Base-by-base conservation (phyloP, 2,329 filamentous ascomycete genomes). In the Penicillium sp. region DNA sequence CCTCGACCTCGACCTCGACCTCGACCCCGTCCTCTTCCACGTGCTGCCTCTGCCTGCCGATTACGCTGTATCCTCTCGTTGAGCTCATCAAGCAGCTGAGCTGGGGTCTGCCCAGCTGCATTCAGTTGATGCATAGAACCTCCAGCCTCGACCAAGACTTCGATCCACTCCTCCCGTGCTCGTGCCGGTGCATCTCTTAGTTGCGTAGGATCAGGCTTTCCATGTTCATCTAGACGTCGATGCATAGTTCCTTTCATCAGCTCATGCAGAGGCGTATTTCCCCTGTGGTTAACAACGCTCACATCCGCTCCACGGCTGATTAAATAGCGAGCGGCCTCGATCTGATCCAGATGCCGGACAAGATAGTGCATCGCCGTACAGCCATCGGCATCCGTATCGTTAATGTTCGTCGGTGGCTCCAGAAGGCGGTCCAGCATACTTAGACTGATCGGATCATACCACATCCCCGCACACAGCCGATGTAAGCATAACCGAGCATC, bases 321-420 rank as follows among this genome's bases (percentile, higher is more conserved):
- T 12, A 55, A 53, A n/a, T 55, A 47, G 28, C 58, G 58, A 59
- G 30, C 53, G 50, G 58, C 30, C 8, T 50, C n/a, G 58, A 59
- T 26, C 53, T 59, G 51, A 24, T 44, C 50, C 15, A 59, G 17
- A 28, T 59, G 47, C 47, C 33, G 53, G 51, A 26, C 30, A 44
- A 59, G 53, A 12, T 17, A 59, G 22, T 59, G 38, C 7, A 59
- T 51, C 1, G 51, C 58, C n/a, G 58, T 59, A 51, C 51, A 59
- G 30, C 51, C 30, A 35, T 55, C 53, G 7, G 7, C 7, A 26
- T 59, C 57, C 37, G 50, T 53, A 26, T 55, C n/a, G 35, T 59
- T 59, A 17, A 59, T 55, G 17, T 59, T 42, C 40, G 53, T 51
- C 4, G 28, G 47, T 7, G 42, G 26, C 44, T 47, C 44, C 19